Base-by-base conservation (phyloP, 805 yeast genomes). In the Metschnikowia baotianmanensis region DNA sequence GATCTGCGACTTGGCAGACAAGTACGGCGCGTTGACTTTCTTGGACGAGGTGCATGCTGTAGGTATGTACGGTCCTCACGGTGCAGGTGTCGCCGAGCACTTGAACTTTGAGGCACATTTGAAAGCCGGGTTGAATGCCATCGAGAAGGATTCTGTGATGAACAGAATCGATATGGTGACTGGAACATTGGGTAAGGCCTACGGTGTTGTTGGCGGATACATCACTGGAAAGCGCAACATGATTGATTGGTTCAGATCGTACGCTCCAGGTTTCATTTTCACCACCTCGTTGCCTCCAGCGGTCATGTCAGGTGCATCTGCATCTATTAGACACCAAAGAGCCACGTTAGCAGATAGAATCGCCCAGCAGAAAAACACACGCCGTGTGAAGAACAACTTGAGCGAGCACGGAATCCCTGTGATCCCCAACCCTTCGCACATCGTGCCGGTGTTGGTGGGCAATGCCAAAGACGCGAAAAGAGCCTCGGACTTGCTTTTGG, bases 21-120 rank as follows among this genome's bases (percentile, higher is more conserved):
- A 93, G 67, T 93, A 93, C 62, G 98, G 98, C 47, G 98, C 98
- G 34, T 67, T 93, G 55, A 93, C 99, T 22, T 93, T 93, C 66
- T 73, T 93, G 62, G 99, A 93, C 63, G 99, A 93, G 67, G 99
- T 93, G 27, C 99, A 93, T 59, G 98, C 99, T 25, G 98, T 93
- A 34, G 99, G 99, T 41, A 78, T 93, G 83, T 93, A 93, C 61
- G 99, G 99, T 56, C 98, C 99, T 45, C 96, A 86, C 57, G 99
- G 99, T 60, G 99, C 96, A 24, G 99, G 99, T 69, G 98, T 93
- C 40, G 96, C 98, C 34, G 99, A 93, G 67, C 99, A 93, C 63
- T 73, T 85, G 56, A 87, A 93, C 67, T 93, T 89, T 55, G 86
- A 86, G 34, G 80, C 82, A 40, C 95, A 91, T 61, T 78, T 86